Evolutionary conservation across 2,329 filamentous ascomycete species (phyloP), one percentile per base, ranked within the genome.

Genomic region (Apiospora aurea): DNA sequence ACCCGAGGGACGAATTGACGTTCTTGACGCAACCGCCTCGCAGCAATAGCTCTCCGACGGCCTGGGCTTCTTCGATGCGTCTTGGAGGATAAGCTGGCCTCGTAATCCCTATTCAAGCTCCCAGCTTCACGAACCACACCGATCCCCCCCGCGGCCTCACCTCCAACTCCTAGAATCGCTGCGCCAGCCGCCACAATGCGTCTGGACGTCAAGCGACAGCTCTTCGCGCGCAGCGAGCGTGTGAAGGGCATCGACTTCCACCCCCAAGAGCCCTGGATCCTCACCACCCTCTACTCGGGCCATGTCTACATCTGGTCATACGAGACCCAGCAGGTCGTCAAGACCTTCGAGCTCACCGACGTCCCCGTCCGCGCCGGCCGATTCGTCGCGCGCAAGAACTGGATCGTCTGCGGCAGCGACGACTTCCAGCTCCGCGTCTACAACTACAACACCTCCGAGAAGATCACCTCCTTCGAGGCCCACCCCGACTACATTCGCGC

Each of bases 241-340:
- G 96, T 98, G 77, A 98, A 98, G 87, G 79, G 93, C 81, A 95
- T 97, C 83, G 96, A 98, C 87, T 98, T 98, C 83, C 96, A 98
- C 82, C 95, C 95, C 57, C 94, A 94, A 73, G 96, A 98, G 87
- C 95, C 95, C 90, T 98, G 96, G 94, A 94, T 95, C 77, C 89
- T 98, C 80, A 98, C 96, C 44, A 98, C 96, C 34, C 87, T 99
- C 75, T 99, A 99, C 85, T 97, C 94, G 95, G 94, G 96, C 83
- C 96, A 98, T 87, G 96, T 97, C 82, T 97, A 98, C 87, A 98
- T 99, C 82, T 98, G 96, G 95, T 98, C 96, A 46, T 97, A 97
- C 84, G 96, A 97, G 85, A 97, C 95, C 69, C 95, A 97, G 83
- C 93, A 95, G 75, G 95, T 98, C 75, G 94, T 99, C 85, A 98